Evolutionary conservation across 768 basidiomycete genomes (phyloP).

Genomic region (Calvatia gigantea): DNA sequence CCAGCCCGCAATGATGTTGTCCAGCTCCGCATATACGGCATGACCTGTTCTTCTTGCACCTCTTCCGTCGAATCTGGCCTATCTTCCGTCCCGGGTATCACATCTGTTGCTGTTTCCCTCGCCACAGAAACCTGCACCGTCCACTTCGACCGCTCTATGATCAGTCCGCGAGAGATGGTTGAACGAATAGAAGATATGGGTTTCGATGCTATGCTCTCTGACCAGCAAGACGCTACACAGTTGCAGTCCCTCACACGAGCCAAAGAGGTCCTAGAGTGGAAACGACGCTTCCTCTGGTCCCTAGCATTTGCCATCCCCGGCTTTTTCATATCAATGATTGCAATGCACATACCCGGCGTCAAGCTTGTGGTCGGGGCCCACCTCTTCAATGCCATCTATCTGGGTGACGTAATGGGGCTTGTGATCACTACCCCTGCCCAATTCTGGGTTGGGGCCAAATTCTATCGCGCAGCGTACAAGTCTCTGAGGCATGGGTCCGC

Average conservation of each 20-base stretch:
- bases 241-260: conserved; percentile 80
- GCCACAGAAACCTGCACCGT: conserved; percentile 74
- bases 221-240: conserved; percentile 80
- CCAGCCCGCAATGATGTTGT: conserved; percentile 61
- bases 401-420: conserved; percentile 77
- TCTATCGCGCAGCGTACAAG: conserved; percentile 89
- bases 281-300: conserved; percentile 69
- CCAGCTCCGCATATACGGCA: conserved; percentile 81
- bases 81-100: conserved; percentile 67
- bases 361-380: conserved; percentile 45
- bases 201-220: conserved; percentile 83
- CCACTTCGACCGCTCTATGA: conserved; percentile 66
- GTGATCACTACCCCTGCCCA: conserved; percentile 87
- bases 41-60: conserved; percentile 86
- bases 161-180: conserved; percentile 85
- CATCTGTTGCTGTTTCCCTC: conserved; percentile 67
- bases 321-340: conserved; percentile 88
- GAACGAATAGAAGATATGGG: conserved; percentile 86
- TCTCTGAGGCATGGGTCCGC: conserved; percentile 84
- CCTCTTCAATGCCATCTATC: conserved; percentile 65
- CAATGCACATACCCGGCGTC: conserved; percentile 62
- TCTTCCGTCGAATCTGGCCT: conserved; percentile 73
- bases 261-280: conserved; percentile 93
- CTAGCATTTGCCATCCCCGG: conserved; percentile 86
- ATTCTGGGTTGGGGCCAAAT: conserved; percentile 85